A percentile compares a stretch with the other conserved stretches of the same genome.
These are phyloP conservation scores for Fusarium euwallaceae DNA, from an alignment of 2,329 filamentous ascomycete species.

Conservation along the genomic window DNA sequence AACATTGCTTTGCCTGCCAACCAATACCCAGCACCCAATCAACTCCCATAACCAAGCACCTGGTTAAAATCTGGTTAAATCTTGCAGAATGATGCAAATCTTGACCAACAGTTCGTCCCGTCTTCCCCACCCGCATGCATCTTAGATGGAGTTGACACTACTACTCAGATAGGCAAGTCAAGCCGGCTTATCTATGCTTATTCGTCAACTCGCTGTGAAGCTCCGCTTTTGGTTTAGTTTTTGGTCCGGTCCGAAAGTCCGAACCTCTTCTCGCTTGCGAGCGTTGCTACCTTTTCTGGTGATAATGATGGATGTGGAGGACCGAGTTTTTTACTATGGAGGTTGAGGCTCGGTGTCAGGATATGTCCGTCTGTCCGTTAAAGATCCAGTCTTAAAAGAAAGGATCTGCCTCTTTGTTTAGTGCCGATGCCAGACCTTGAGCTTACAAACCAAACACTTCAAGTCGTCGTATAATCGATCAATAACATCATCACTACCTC, in stretches of 20 bases:
- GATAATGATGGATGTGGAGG: not conserved
- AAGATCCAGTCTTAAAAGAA: not conserved
- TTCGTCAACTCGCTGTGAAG: not conserved
- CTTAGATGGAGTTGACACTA: not conserved
- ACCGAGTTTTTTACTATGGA: not conserved
- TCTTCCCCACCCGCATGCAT: not conserved
- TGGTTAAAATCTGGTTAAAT: not conserved
- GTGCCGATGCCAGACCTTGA: not conserved
- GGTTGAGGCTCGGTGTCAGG: not conserved
- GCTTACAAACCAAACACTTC: not conserved
- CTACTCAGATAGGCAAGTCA: not conserved
- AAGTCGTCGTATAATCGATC: not conserved
- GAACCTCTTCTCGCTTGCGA: not conserved
- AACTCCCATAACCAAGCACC: not conserved
- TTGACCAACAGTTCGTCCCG: not conserved
- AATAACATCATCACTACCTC: not conserved
- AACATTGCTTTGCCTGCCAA: not conserved
- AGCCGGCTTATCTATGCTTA: conserved; percentile 5
- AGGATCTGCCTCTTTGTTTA: not conserved
- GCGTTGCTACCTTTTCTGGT: not conserved
- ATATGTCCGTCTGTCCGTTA: not conserved
- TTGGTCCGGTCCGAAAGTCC: not conserved
- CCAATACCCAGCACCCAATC: not conserved
- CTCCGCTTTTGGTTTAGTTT: not conserved
- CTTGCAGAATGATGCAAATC: not conserved